These are phyloP conservation scores for Chalciporus piperatus DNA, from an alignment of 768 basidiomycete species.

Conservation along the genomic window DNA sequence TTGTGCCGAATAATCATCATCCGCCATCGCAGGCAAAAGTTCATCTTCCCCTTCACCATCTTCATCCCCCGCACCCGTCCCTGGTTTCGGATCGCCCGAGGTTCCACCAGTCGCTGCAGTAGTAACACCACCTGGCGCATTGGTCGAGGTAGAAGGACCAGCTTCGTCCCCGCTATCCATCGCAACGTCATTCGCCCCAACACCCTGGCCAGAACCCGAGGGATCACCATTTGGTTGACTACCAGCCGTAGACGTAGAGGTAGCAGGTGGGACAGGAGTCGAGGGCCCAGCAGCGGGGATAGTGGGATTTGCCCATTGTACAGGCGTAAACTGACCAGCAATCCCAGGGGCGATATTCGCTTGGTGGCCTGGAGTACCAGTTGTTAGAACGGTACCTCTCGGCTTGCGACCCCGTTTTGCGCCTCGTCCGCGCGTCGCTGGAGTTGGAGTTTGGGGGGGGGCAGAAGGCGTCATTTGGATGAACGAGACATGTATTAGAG, in stretches of 20 bases:
- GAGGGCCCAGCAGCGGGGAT: constrained; percentile 6
- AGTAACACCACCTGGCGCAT: background rate
- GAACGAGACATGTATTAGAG: constrained; percentile 12
- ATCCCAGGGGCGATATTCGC: background rate
- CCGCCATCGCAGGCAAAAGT: constrained; percentile 79
- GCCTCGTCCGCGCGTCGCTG: constrained; percentile 24
- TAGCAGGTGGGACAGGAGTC: constrained; percentile 10
- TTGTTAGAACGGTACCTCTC: constrained; percentile 12
- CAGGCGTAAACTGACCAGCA: constrained; percentile 31
- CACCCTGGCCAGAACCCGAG: background rate
- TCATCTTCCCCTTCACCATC: constrained; percentile 80
- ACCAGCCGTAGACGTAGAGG: background rate
- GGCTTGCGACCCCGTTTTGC: constrained; percentile 28
- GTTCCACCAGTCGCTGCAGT: background rate
- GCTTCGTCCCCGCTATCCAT: constrained; percentile 20
- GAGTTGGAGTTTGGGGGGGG: constrained; percentile 20
- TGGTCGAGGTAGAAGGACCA: too few relatives aligned
- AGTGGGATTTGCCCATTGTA: constrained; percentile 37
- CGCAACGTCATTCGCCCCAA: constrained; percentile 2
- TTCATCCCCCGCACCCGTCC: constrained; percentile 30
- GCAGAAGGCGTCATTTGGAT: constrained; percentile 22
- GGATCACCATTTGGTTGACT: constrained; percentile 10
- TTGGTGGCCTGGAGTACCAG: constrained; percentile 14
- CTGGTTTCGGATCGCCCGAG: constrained; percentile 12
- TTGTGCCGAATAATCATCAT: constrained; percentile 85